Conservation (phyloP, 2,329 filamentous ascomycete genomes). For the Metarhizium guizhouense region DNA sequence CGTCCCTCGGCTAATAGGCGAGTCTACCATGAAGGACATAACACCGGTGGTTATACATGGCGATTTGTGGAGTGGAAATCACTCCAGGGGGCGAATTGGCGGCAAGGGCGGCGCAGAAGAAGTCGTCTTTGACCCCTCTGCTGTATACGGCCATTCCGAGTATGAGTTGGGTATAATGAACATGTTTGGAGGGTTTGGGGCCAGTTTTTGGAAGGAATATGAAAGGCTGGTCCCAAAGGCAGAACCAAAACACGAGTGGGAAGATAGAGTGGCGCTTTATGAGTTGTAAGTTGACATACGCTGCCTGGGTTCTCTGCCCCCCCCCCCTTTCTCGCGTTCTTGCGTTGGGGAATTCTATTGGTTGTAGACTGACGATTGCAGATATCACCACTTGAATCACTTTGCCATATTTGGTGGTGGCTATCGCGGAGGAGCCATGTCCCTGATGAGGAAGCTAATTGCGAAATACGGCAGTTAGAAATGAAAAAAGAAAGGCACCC, state of each 20-base stretch:
- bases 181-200: slow-evolving; percentile 87
- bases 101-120: slow-evolving; percentile 51
- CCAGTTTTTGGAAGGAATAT: slow-evolving; percentile 68
- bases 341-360: neutral
- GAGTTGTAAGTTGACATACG: slow-evolving; percentile 54
- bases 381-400: slow-evolving; percentile 87
- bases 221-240: slow-evolving; percentile 65
- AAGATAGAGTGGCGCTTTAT: slow-evolving; percentile 74
- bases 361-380: slow-evolving; percentile 23
- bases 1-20: slow-evolving; percentile 67
- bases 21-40: slow-evolving; percentile 52
- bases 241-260: slow-evolving; percentile 73
- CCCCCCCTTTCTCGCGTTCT: neutral
- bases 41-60: slow-evolving; percentile 80
- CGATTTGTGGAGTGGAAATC: slow-evolving; percentile 90
- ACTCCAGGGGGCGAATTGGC: slow-evolving; percentile 55
- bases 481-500: neutral
- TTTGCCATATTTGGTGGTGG: slow-evolving; percentile 74
- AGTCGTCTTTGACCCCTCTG: slow-evolving; percentile 73
- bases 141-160: slow-evolving; percentile 79
- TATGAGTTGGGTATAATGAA: slow-evolving; percentile 91
- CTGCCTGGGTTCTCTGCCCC: neutral
- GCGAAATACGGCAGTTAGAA: slow-evolving; percentile 54
- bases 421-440: slow-evolving; percentile 67
- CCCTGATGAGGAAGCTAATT: slow-evolving; percentile 68